Evolutionary conservation across 495 filamentous ascomycete species (phyloP).

Genomic region (Friedmanniomyces simplex): DNA sequence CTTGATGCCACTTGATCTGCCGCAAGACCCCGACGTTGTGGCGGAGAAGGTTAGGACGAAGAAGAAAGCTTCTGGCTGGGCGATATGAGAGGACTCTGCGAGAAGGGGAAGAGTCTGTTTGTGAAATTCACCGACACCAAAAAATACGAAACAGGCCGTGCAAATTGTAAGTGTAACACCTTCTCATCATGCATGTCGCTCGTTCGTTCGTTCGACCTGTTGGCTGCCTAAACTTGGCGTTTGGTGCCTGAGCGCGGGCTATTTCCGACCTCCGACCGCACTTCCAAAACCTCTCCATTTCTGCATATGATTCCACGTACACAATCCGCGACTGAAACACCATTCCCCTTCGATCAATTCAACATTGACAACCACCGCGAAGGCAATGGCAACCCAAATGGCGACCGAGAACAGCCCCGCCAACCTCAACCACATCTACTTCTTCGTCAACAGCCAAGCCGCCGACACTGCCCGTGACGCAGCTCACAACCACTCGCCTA

Average conservation of each 20-base stretch:
- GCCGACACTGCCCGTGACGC: neutral
- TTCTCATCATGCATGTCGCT: neutral
- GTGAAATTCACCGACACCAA: too few relatives aligned
- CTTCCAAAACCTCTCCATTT: neutral
- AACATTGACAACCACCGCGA: neutral
- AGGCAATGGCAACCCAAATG: neutral
- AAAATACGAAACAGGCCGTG: too few relatives aligned
- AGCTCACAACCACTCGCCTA: neutral
- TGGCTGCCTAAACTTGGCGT: neutral
- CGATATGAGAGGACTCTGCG: conserved; percentile 15
- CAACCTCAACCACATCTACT: conserved; percentile 2
- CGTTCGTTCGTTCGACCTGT: neutral
- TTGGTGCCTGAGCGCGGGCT: neutral
- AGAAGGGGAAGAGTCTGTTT: neutral
- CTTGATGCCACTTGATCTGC: conserved; percentile 14
- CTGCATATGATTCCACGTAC: neutral
- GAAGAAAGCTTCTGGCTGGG: conserved; percentile 24
- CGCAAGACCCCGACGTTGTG: conserved; percentile 5
- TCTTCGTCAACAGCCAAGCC: neutral
- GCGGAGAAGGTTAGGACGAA: conserved; percentile 13
- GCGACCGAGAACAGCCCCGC: neutral
- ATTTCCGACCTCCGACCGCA: neutral
- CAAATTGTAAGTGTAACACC: neutral
- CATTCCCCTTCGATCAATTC: neutral
- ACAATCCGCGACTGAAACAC: neutral